Evolutionary conservation across 768 basidiomycete genomes (phyloP).

Genomic region (Daedaleopsis nitida): DNA sequence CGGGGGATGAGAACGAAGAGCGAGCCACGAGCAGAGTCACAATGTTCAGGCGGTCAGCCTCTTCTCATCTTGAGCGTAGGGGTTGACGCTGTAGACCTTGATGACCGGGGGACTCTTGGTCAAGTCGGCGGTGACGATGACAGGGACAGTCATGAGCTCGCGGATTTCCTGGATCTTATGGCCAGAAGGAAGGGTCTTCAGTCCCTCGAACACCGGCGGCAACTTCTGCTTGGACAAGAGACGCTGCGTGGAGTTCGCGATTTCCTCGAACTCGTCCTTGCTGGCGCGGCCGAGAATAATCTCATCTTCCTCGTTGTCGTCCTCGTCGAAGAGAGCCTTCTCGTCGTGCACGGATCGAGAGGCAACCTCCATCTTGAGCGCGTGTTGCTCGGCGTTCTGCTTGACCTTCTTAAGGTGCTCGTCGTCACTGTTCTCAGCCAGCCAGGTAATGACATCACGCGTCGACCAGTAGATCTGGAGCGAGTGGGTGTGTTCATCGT

Average conservation of each 20-base stretch:
- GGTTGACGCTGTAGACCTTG: slow-evolving; percentile 96
- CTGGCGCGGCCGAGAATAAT: slow-evolving; percentile 71
- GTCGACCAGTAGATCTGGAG: slow-evolving; percentile 96
- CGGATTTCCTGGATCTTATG: slow-evolving; percentile 95
- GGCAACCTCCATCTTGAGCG: slow-evolving; percentile 87
- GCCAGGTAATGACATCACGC: slow-evolving; percentile 91
- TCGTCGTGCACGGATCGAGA: slow-evolving; percentile 87
- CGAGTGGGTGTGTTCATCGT: slow-evolving; percentile 91
- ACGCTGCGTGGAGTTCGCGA: slow-evolving; percentile 78
- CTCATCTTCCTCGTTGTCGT: slow-evolving; percentile 78
- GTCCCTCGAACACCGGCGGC: slow-evolving; percentile 81
- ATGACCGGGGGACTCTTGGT: slow-evolving; percentile 97
- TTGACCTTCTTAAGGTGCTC: slow-evolving; percentile 95
- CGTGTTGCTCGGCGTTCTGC: slow-evolving; percentile 88
- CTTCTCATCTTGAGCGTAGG: slow-evolving; percentile 69
- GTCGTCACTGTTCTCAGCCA: slow-evolving; percentile 95
- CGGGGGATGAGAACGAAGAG: neutral
- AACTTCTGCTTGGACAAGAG: slow-evolving; percentile 73
- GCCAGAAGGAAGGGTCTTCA: slow-evolving; percentile 70
- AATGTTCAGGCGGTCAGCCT: slow-evolving; percentile 11
- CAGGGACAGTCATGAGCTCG: slow-evolving; percentile 92
- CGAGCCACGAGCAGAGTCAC: neutral
- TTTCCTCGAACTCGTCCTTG: slow-evolving; percentile 38
- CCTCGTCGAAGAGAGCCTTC: slow-evolving; percentile 86
- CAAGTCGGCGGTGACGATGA: slow-evolving; percentile 92